Evolutionary conservation across 345 rosid species (phyloP), one percentile per base, ranked within the genome.

Genomic region (Pugionium dolabratum): DNA sequence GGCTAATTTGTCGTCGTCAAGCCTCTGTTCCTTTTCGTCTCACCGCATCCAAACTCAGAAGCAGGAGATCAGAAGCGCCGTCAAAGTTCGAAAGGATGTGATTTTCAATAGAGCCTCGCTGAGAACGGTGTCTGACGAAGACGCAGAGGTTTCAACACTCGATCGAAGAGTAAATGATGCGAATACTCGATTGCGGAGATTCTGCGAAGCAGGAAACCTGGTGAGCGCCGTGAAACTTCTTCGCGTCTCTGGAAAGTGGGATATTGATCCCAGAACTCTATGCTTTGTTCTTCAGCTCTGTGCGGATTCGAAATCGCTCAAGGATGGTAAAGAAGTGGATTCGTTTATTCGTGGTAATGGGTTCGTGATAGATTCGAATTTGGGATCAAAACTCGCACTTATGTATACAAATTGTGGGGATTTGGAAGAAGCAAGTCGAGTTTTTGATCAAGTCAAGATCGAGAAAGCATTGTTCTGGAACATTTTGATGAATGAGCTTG

Each of bases 381-480:
- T 88, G 76, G 91, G 89, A 29, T 72, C 84, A 29, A 88, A 83
- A 67, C 86, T 88, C 18, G 89, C 80, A 6, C 79, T 86, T 36
- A 84, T 88, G 87, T 86, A 83, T 43, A 85, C 84, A 5, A 80
- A 51, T 29, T 86, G 92, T 67, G 92, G 96, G 9, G 80, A 83
- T 59, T 51, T 86, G 62, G 52, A 59, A 54, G 80, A 76, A 69
- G 88, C 82, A 41, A 88, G 83, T 61, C 44, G 53, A 44, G 60
- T 84, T 34, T 86, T 88, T 44, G 78, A 86, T 52, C 47, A 58
- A 11, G 70, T 79, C 50, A 74, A 9, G 26, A 78, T 81, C 35
- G 86, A 81, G 61, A 88, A 83, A 43, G 77, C 84, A 26, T 72
- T 84, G 72, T 80, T 86, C 30, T 88, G 96, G 92, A 88, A 84